phyloP scores from a whole-genome alignment of 2,329 filamentous ascomycete species.

The Rutstroemia sydowiana region DNA sequence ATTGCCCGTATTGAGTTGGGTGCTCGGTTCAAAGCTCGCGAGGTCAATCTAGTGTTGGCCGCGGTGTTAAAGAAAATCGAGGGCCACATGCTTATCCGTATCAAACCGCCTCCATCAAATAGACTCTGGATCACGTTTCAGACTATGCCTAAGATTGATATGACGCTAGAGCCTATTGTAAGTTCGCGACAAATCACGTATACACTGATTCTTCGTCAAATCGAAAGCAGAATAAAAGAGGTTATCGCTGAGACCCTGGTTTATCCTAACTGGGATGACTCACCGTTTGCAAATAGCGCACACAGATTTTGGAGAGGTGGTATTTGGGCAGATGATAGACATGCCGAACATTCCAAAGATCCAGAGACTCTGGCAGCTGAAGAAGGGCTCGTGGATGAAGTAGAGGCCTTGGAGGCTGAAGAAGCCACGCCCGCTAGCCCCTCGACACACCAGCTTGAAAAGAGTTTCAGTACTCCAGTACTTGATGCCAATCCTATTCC shows the following conservation, averaged over 20 bases:
- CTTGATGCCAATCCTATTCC: constrained; percentile 35
- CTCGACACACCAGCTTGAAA: constrained; percentile 41
- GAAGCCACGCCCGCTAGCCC: constrained; percentile 31
- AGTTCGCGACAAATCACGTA: constrained; percentile 95
- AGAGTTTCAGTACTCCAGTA: constrained; percentile 44
- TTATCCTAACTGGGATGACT: constrained; percentile 90
- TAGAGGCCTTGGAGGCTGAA: constrained; percentile 29
- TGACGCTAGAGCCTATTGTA: constrained; percentile 92
- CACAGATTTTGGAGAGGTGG: constrained; percentile 76
- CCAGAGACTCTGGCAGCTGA: constrained; percentile 36
- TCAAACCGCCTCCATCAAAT: constrained; percentile 94
- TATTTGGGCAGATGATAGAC: constrained; percentile 59
- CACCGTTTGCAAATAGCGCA: constrained; percentile 79
- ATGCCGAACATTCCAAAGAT: constrained; percentile 34
- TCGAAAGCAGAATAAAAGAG: constrained; percentile 91
- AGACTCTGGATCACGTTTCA: constrained; percentile 94
- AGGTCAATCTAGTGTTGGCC: constrained; percentile 83
- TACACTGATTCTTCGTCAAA: constrained; percentile 81
- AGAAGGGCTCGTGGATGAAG: constrained; percentile 40
- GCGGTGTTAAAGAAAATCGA: constrained; percentile 79
- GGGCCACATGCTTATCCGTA: constrained; percentile 74
- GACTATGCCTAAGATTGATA: constrained; percentile 85
- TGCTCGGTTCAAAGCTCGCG: constrained; percentile 76
- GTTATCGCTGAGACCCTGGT: constrained; percentile 90
- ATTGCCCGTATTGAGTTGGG: constrained; percentile 89